Evolutionary conservation across 805 yeast species (phyloP).

Genomic region (Nakazawaea siamensis): DNA sequence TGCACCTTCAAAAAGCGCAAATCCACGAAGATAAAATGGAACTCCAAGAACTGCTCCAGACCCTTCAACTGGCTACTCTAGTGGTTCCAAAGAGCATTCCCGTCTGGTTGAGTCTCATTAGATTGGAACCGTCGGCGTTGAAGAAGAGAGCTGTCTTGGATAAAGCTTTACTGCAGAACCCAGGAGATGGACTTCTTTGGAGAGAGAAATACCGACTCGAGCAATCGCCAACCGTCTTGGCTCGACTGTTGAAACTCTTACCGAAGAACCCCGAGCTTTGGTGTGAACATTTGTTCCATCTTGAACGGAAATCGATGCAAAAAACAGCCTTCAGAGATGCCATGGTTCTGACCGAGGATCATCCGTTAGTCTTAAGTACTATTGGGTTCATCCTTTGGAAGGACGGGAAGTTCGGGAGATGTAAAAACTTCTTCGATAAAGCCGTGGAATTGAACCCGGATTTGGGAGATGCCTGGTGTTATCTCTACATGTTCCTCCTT

Average conservation of each 20-base stretch:
- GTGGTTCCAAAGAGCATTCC: slow-evolving; percentile 31
- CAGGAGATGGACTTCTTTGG: slow-evolving; percentile 47
- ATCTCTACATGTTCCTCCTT: slow-evolving; percentile 40
- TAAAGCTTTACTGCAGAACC: slow-evolving; percentile 46
- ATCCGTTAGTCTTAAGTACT: slow-evolving; percentile 46
- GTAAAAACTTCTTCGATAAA: slow-evolving; percentile 67
- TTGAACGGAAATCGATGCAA: slow-evolving; percentile 40
- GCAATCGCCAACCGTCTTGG: slow-evolving; percentile 47
- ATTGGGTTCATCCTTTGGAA: slow-evolving; percentile 65
- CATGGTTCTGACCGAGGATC: slow-evolving; percentile 53
- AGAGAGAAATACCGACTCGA: slow-evolving; percentile 54
- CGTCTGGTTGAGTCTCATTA: slow-evolving; percentile 50
- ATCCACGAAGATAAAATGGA: slow-evolving; percentile 27
- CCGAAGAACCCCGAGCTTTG: slow-evolving; percentile 59
- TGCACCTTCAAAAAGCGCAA: slow-evolving; percentile 60
- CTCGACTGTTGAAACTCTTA: slow-evolving; percentile 48
- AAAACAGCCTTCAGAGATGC: slow-evolving; percentile 64
- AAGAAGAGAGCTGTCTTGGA: slow-evolving; percentile 69
- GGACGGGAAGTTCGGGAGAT: slow-evolving; percentile 54
- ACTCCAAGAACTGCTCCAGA: slow-evolving; percentile 34
- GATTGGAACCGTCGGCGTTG: slow-evolving; percentile 33
- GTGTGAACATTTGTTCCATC: slow-evolving; percentile 46
- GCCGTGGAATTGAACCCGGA: slow-evolving; percentile 46
- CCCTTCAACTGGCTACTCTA: slow-evolving; percentile 40
- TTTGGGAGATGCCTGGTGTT: slow-evolving; percentile 77